Conservation (phyloP, 1,284 basidiomycete species). For the Malassezia globosa region DNA sequence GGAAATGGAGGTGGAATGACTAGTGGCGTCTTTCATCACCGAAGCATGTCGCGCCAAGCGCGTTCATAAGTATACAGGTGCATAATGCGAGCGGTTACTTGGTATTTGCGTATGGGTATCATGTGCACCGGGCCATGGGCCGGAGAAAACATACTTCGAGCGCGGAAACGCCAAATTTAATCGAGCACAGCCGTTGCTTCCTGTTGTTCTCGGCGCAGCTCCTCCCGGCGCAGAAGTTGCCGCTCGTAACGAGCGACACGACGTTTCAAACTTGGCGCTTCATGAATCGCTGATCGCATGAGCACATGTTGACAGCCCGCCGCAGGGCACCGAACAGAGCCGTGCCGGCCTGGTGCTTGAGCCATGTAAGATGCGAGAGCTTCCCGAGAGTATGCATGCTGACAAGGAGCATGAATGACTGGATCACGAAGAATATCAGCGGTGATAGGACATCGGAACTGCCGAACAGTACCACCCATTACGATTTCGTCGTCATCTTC, state of each 20-base stretch:
- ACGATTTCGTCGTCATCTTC: conserved; percentile 31
- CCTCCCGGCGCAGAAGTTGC: conserved; percentile 5
- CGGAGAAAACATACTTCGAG: too few species aligned
- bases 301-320: conserved; percentile 6
- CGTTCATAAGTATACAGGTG: too few species aligned
- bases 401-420: conserved; percentile 18
- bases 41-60: too few species aligned
- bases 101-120: too few species aligned
- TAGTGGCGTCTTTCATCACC: too few species aligned
- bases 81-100: too few species aligned
- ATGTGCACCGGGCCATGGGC: too few species aligned
- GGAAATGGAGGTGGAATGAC: too few species aligned
- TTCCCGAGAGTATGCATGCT: conserved; percentile 18
- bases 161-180: conserved; percentile 1
- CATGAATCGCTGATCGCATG: not conserved
- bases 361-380: conserved; percentile 9
- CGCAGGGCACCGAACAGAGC: conserved; percentile 8
- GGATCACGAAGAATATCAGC: conserved; percentile 30
- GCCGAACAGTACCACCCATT: conserved; percentile 23
- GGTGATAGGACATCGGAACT: conserved; percentile 35
- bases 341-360: not conserved
- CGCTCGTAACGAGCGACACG: conserved; percentile 16
- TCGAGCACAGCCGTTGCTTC: conserved; percentile 8
- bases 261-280: conserved; percentile 7
- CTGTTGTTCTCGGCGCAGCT: conserved; percentile 1